These are phyloP conservation scores for Diphasiastrum complanatum DNA, from an alignment of 83 land plant species.

Conservation along the genomic window DNA sequence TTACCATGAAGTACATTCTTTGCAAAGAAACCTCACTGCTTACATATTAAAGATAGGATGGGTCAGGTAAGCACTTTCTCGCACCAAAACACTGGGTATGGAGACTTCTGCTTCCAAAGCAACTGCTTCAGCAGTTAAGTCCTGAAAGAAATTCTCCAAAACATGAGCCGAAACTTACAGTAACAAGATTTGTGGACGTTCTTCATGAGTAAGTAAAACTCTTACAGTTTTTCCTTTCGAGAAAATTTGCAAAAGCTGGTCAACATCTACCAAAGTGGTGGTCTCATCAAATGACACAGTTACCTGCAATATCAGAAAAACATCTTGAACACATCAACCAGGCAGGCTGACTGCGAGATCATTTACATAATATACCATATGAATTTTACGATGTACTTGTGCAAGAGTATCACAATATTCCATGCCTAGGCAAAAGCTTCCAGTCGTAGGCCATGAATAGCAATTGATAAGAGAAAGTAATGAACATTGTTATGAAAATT, in stretches of 20 bases:
- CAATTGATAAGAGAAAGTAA: no score
- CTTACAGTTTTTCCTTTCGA: slow-evolving; percentile 73
- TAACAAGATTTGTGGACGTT: neutral
- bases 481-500: no score
- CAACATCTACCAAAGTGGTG: slow-evolving; percentile 85
- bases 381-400: no score
- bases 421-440: no score
- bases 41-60: slow-evolving; percentile 95
- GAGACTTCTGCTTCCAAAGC: slow-evolving; percentile 50
- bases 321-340: neutral
- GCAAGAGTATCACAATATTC: no score
- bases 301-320: slow-evolving; percentile 40
- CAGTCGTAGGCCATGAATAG: no score
- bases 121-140: slow-evolving; percentile 74
- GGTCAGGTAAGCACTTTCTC: slow-evolving; percentile 77
- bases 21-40: no score
- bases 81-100: slow-evolving; percentile 56
- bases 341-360: neutral
- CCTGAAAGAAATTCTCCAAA: neutral
- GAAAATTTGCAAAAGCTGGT: slow-evolving; percentile 70
- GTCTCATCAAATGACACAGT: slow-evolving; percentile 97
- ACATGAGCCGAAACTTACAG: no score
- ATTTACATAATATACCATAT: neutral
- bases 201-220: slow-evolving; percentile 15
- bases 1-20: no score